Base-by-base conservation (phyloP, 2,329 filamentous ascomycete species). In the Zasmidium citrigriseum region DNA sequence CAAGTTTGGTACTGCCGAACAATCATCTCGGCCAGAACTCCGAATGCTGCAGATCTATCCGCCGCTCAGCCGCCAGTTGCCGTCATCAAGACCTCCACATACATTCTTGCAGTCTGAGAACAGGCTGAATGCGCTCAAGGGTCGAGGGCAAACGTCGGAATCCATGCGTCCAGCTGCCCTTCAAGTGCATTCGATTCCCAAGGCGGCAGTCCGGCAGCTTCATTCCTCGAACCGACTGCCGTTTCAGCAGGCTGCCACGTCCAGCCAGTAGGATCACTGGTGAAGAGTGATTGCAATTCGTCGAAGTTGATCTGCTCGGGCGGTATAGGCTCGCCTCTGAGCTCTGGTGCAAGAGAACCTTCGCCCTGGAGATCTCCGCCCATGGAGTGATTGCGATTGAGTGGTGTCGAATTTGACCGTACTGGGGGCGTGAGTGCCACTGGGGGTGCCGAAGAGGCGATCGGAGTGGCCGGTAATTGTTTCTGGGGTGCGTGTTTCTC, bases 221-320 rank as follows among this genome's bases (percentile, higher is more conserved):
- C 63, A 47, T 57, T 62, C 34, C 62, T 52, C 23, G 63, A 64
- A 4, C 63, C 64, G 7, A 67, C 60, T 34, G 63, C 64, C 23
- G 64, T 67, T 41, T 67, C 64, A n/a, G 63, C 63, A 21, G 64
- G 64, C 49, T 67, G 64, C 64, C 64, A 67, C 34, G 64, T 65
- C 63, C 64, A 65, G 2, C 64, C 64, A 3, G 64, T 64, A 12
- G 64, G 64, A 53, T 67, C 64, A 46, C 63, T 67, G 2, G 61
- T 62, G 60, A 67, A 67, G 14, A 67, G 54, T 5, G 59, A 61
- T 27, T 65, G 63, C 27, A 67, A 55, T 46, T 65, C 64, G 27
- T 67, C 64, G 34, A 67, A 64, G 12, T 64, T 64, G 54, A 64
- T 60, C 52, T 67, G 64, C 12, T 65, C 61, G 16, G 54, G 21